Percentiles rank a stretch among this genome's conserved stretches.
Evolutionary conservation across 164 flowering plant genomes (phyloP).

Genomic region (Hamamelis virginiana): DNA sequence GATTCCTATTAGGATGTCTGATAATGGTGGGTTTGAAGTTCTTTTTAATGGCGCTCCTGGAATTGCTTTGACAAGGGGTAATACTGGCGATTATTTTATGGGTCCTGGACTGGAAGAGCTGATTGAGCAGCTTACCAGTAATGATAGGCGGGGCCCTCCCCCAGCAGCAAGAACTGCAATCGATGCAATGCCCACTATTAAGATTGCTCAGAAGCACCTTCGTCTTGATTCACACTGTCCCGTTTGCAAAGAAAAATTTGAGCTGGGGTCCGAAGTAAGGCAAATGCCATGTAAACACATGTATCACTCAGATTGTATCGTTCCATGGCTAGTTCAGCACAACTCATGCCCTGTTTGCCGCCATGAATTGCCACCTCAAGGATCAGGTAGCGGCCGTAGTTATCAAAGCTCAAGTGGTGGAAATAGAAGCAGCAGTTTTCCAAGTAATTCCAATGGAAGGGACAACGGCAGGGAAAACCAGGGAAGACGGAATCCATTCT

Average conservation of each 20-base stretch:
- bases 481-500: constrained; percentile 61
- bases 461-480: constrained; percentile 29
- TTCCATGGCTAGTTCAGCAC: constrained; percentile 85
- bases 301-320: constrained; percentile 79
- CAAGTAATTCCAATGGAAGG: constrained; percentile 26
- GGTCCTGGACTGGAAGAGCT: constrained; percentile 87
- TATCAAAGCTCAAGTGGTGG: constrained; percentile 29
- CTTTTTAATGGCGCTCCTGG: constrained; percentile 65
- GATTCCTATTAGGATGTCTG: constrained; percentile 59
- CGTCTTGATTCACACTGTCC: constrained; percentile 78
- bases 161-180: constrained; percentile 77
- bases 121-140: constrained; percentile 59
- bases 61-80: constrained; percentile 60
- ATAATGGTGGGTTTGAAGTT: constrained; percentile 57
- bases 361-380: constrained; percentile 54
- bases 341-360: constrained; percentile 93
- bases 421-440: constrained; percentile 29
- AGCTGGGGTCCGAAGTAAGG: constrained; percentile 66
- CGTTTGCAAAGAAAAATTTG: constrained; percentile 79
- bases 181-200: constrained; percentile 76
- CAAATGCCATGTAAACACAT: constrained; percentile 83
- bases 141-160: constrained; percentile 64
- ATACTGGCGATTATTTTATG: constrained; percentile 67
- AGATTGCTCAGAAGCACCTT: constrained; percentile 65
- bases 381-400: constrained; percentile 26